Evolutionary conservation across 2,329 filamentous ascomycete species (phyloP).

Genomic region (Fusarium sp.): DNA sequence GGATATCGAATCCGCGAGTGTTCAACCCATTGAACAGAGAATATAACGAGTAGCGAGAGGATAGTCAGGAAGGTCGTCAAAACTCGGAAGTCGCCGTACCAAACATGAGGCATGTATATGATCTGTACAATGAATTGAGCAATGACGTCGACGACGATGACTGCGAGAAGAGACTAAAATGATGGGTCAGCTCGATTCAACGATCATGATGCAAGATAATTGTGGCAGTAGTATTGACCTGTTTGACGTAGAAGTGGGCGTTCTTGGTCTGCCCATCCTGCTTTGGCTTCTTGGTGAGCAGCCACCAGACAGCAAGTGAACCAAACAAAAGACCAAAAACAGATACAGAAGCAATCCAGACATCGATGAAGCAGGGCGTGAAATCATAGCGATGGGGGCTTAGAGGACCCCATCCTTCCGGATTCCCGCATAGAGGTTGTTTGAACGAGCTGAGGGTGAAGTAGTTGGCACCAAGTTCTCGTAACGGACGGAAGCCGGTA

Average conservation of each 20-base stretch:
- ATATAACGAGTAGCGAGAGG: constrained; percentile 78
- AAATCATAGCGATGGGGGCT: constrained; percentile 91
- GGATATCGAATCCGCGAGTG: constrained; percentile 85
- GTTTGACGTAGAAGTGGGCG: constrained; percentile 92
- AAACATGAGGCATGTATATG: constrained; percentile 73
- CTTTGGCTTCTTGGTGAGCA: constrained; percentile 76
- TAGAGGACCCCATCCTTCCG: constrained; percentile 94
- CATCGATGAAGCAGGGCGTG: constrained; percentile 96
- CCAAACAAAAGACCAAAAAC: constrained; percentile 84
- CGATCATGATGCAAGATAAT: not conserved
- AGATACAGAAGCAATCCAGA: constrained; percentile 84
- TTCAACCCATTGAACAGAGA: constrained; percentile 86
- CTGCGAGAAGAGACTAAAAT: constrained; percentile 67
- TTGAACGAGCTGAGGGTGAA: constrained; percentile 64
- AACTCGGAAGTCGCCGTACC: constrained; percentile 86
- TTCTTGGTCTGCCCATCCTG: constrained; percentile 76
- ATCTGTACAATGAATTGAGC: constrained; percentile 83
- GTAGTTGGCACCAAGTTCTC: constrained; percentile 69
- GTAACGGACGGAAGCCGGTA: constrained; percentile 65
- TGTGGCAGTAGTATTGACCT: constrained; percentile 66
- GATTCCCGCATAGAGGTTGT: constrained; percentile 87
- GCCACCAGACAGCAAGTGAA: constrained; percentile 80
- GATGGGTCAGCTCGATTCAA: constrained; percentile 26
- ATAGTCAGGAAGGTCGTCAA: constrained; percentile 82
- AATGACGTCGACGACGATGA: constrained; percentile 75